These are phyloP conservation scores for Erysimum cheiri DNA, from an alignment of 441 rosid genomes.

Conservation along the genomic window DNA sequence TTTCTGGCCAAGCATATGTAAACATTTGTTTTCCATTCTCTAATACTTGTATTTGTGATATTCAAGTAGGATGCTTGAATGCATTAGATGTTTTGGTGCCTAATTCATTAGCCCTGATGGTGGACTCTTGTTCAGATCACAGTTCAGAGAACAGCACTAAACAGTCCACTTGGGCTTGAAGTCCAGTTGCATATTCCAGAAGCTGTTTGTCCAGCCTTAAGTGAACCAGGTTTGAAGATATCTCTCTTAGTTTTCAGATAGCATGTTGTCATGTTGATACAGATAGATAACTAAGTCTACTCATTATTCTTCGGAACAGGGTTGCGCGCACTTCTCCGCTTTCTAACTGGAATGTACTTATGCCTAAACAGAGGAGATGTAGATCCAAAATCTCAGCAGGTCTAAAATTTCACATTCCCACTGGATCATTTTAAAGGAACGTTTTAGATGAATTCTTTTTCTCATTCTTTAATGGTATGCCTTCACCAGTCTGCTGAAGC, in stretches of 20 bases:
- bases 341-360: slow-evolving; percentile 90
- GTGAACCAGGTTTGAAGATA: slow-evolving; percentile 84
- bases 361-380: slow-evolving; percentile 97
- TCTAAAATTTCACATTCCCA: slow-evolving; percentile 37
- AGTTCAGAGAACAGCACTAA: slow-evolving; percentile 90
- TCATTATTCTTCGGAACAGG: slow-evolving; percentile 58
- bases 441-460: slow-evolving; percentile 12
- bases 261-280: slow-evolving; percentile 27
- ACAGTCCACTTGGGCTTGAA: slow-evolving; percentile 96
- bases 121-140: slow-evolving; percentile 71
- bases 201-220: slow-evolving; percentile 97
- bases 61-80: slow-evolving; percentile 28
- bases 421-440: neutral
- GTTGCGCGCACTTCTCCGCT: slow-evolving; percentile 97
- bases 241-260: slow-evolving; percentile 26
- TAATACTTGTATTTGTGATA: slow-evolving; percentile 39
- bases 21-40: slow-evolving; percentile 38
- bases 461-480: slow-evolving; percentile 40
- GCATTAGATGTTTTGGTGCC: slow-evolving; percentile 25
- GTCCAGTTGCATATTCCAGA: slow-evolving; percentile 91
- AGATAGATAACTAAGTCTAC: slow-evolving; percentile 23
- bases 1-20: slow-evolving; percentile 97
- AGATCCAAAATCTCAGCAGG: slow-evolving; percentile 90
- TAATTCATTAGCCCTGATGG: slow-evolving; percentile 37
- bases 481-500: slow-evolving; percentile 83